Base-by-base conservation (phyloP, 192 early-diverging fungal genomes). In the Coemansia sp. region DNA sequence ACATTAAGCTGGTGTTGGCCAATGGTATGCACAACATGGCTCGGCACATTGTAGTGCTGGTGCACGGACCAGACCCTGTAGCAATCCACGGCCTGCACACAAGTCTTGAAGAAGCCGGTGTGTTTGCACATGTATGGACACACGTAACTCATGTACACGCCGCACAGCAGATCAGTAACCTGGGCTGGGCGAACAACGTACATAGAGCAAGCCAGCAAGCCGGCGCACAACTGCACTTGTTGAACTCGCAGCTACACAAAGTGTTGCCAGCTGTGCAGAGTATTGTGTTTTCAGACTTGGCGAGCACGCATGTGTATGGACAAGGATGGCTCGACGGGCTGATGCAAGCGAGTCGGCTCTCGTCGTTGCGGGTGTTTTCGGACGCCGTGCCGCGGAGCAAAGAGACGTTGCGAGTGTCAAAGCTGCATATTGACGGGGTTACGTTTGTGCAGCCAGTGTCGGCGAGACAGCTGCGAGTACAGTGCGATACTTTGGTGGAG, bases 271-370 rank as follows among this genome's bases (percentile, higher is more conserved):
- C 55, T 3, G 37, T 72, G 41, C 52, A 27, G 0, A 38, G 65
- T 10, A 62, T 66, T 5, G 9, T 12, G 3, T 66, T 60, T 12
- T 15, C 15, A 4, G 70, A 66, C 15, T 15, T 66, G 12, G 38
- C 21, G 48, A 27, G 59, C 45, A 5, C 22, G 10, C 6, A 45
- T 8, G 35, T 15, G 6, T 62, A 66, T 56, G 10, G 22, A 7
- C 23, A 32, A 14, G 51, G 65, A 47, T 47, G 55, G 3, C 54
- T 66, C 6, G 10, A 52, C n/a, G 8, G 2, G 37, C 38, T 72
- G 59, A 59, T 72, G 2, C 49, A 53, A 15, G 11, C 50, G 64
- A 66, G 70, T 60, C 7, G 1, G 17, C 59, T 67, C n/a, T 6
- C 6, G 2, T 22, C 37, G 12, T 27, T 67, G 25, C 7, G 49